Base-by-base conservation (phyloP, 768 basidiomycete species). In the Rhodosporidiobolus sp. region DNA sequence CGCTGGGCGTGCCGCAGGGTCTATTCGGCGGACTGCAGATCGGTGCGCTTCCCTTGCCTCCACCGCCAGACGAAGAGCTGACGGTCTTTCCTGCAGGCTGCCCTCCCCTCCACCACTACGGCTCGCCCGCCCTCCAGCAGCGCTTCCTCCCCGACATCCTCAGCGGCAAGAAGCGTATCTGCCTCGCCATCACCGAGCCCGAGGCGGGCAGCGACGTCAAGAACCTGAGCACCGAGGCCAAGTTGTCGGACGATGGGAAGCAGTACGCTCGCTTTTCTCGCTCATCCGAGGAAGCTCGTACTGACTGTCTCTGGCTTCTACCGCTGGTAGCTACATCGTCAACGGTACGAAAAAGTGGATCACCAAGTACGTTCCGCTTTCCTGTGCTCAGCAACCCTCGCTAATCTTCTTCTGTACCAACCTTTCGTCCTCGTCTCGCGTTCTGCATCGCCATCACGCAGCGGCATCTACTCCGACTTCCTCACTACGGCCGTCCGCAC, bases 401-500 rank as follows among this genome's bases (percentile, higher is more conserved):
- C 50, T 28, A 17, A 4, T 38, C 20, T n/a, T 35, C 16, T 49
- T 43, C 7, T 60, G 24, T 28, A 32, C 35, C 19, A 14, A 8
- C 16, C 63, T 56, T 53, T 52, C 49, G 16, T 53, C 63, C 22
- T 3, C 49, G 20, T 56, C 35, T 4, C 19, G n/a, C 10, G 50
- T 30, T 4, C 19, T 26, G 17, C 5, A 11, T 28, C 28, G 55
- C 24, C 34, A n/a, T 56, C 14, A 2, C 28, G 28, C 63, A 71
- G 75, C 56, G 77, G 77, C 4, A 57, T 79, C 32, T 80, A 71
- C 65, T 68, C 69, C 11, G 79, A 80, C 70, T 80, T 77, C 66
- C 76, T 80, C 60, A 80, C 79, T 26, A 74, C 79, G 6, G 80
- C 79, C 14, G 80, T 80, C 22, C 73, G 80, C 28, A 81, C 80